A percentile compares a stretch with the other conserved stretches of the same genome.
phyloP scores from a whole-genome alignment of 2,329 filamentous ascomycete genomes.

The Onygena corvina region DNA sequence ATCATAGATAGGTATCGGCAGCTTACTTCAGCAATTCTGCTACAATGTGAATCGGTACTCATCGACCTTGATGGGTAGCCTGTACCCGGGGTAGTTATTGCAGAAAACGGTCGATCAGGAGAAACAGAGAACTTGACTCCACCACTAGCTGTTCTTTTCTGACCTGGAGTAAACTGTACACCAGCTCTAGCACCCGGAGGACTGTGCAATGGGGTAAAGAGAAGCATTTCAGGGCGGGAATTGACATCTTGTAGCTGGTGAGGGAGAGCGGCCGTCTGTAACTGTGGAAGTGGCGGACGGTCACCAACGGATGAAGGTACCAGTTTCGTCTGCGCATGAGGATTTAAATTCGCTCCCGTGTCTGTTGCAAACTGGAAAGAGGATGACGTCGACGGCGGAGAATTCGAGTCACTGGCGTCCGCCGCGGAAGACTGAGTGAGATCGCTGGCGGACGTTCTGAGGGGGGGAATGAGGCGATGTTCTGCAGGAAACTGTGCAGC shows the following conservation, averaged over 20 bases:
- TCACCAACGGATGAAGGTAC: background rate
- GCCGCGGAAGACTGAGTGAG: conserved; percentile 14
- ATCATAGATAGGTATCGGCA: conserved; percentile 5
- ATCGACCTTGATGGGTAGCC: conserved; percentile 56
- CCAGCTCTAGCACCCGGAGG: conserved; percentile 9
- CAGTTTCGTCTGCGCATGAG: conserved; percentile 1
- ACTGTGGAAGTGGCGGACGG: background rate
- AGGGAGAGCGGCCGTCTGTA: background rate
- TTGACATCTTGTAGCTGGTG: background rate
- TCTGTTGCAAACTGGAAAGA: conserved; percentile 10
- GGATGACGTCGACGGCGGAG: conserved; percentile 14
- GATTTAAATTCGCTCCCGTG: conserved; percentile 1
- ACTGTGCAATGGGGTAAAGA: conserved; percentile 12
- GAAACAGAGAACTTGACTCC: conserved; percentile 46
- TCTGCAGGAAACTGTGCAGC: background rate
- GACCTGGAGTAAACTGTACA: conserved; percentile 28
- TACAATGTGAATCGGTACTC: conserved; percentile 55
- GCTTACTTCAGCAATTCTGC: conserved; percentile 65
- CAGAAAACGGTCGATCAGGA: conserved; percentile 18
- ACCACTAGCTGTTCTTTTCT: conserved; percentile 69
- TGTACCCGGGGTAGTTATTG: conserved; percentile 22
- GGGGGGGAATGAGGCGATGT: conserved; percentile 2
- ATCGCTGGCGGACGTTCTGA: conserved; percentile 14
- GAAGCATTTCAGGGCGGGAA: conserved; percentile 9
- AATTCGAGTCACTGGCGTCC: conserved; percentile 11